Evolutionary conservation across 108 stramenopile genomes (phyloP), one percentile per base, ranked within the genome.

Genomic region (Skeletonema menzelii): DNA sequence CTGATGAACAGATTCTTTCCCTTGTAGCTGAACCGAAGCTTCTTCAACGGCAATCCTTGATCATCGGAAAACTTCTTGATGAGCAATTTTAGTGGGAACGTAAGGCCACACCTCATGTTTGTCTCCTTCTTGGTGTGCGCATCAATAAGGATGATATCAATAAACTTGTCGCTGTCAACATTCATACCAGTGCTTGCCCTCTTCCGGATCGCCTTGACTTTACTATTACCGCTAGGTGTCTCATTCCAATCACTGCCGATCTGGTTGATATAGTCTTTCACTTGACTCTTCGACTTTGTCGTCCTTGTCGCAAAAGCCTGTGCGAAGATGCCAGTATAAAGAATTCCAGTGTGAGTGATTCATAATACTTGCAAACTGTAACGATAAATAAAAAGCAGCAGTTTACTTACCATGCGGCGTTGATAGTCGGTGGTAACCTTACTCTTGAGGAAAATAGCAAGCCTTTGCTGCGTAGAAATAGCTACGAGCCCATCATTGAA

Each of bases 401-500:
- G n/a, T n/a, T n/a, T n/a, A n/a, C n/a, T n/a, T n/a, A n/a, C n/a
- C 59, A 60, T 60, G 31, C 59, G 59, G 17, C 59, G 24, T 31
- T 35, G 59, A 35, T 60, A 60, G 59, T 60, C 59, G 2, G 72
- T 47, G 8, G 72, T 57, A 3, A 73, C 59, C 63, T 73, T 60
- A 14, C 34, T 60, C 28, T 60, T 60, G 34, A 74, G 73, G 42
- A 71, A 78, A 27, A 40, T 32, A 14, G 13, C 27, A 69, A 71
- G 67, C 34, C 56, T 19, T 14, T 57, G 44, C 10, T 40, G 56
- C 1, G 70, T 57, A 13, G 69, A 58, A 46, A 56, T 69, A 27
- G 77, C 77, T 17, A 78, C 31, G 1, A 78, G 40, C 14, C 70
- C 77, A 20, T 64, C 77, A 30, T 56, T 34, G 32, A 71, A 78